Evolutionary conservation across 1,284 basidiomycete species (phyloP).

Genomic region (Melampsora larici-populina): DNA sequence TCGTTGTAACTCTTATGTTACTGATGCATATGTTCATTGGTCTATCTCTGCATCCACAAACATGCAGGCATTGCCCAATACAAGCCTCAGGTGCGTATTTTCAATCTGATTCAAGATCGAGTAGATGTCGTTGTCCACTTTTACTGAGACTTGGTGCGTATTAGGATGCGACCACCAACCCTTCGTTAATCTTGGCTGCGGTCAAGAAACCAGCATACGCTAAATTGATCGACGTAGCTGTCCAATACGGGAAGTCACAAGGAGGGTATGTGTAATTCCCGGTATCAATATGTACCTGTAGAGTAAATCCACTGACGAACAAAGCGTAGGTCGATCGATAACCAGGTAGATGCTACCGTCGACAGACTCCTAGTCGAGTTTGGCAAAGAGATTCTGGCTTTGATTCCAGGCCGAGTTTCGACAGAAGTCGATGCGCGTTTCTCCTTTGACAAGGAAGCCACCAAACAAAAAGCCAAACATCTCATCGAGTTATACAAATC

Average conservation of each 20-base stretch:
- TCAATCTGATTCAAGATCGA: background rate
- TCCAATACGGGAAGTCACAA: constrained; percentile 77
- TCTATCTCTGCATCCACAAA: background rate
- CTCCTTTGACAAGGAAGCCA: constrained; percentile 90
- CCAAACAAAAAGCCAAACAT: constrained; percentile 77
- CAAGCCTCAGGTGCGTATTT: constrained; percentile 34
- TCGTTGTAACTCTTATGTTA: background rate
- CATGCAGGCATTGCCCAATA: constrained; percentile 40
- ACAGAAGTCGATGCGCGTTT: constrained; percentile 97
- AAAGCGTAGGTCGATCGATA: constrained; percentile 47
- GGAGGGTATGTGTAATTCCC: constrained; percentile 54
- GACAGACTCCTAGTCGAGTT: constrained; percentile 68
- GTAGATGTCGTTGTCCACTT: background rate
- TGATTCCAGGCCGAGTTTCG: constrained; percentile 97
- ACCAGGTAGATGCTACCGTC: constrained; percentile 48
- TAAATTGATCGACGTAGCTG: constrained; percentile 76
- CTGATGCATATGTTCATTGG: background rate
- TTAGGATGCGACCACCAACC: constrained; percentile 80
- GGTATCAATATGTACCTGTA: background rate
- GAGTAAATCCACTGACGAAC: background rate
- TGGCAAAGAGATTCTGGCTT: constrained; percentile 87
- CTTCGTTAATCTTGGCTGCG: constrained; percentile 80
- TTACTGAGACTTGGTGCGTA: background rate
- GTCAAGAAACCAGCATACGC: constrained; percentile 84
- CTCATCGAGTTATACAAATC: constrained; percentile 74